These are phyloP conservation scores for Suillus placidus DNA, from an alignment of 768 basidiomycete genomes.

Conservation along the genomic window DNA sequence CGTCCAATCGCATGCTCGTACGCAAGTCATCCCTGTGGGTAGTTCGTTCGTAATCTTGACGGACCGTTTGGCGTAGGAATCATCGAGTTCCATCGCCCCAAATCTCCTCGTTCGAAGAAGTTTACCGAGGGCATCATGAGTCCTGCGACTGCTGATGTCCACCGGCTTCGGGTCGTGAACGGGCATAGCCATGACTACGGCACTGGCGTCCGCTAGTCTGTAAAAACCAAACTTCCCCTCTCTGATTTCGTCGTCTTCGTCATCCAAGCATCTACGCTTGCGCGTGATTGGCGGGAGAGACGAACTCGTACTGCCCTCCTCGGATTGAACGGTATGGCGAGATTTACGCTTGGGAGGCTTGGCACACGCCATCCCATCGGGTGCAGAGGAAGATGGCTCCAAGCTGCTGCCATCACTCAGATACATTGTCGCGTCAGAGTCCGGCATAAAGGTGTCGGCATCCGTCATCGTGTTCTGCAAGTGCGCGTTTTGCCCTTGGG, in stretches of 20 bases:
- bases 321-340: background rate
- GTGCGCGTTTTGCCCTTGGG: background rate
- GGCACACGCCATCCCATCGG: background rate
- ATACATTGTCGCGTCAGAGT: background rate
- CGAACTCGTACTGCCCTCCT: background rate
- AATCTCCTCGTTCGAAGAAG: background rate
- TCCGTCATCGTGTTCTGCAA: background rate
- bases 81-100: slow-evolving; percentile 1
- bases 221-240: background rate
- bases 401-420: no score
- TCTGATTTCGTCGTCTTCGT: background rate
- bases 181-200: background rate
- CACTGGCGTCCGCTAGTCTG: background rate
- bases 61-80: background rate
- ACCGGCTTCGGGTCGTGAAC: background rate
- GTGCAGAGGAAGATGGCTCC: background rate
- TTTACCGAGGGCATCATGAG: background rate
- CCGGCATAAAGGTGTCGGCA: no score
- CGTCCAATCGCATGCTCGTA: background rate
- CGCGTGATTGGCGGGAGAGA: no score
- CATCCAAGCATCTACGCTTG: slow-evolving; percentile 2
- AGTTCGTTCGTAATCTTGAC: background rate
- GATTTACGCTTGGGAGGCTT: background rate
- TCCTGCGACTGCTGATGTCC: background rate
- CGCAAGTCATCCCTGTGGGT: background rate